A percentile compares a stretch with the other conserved stretches of the same genome.
phyloP scores from a whole-genome alignment of 768 basidiomycete species.

The Phanerodontia chrysosporium region DNA sequence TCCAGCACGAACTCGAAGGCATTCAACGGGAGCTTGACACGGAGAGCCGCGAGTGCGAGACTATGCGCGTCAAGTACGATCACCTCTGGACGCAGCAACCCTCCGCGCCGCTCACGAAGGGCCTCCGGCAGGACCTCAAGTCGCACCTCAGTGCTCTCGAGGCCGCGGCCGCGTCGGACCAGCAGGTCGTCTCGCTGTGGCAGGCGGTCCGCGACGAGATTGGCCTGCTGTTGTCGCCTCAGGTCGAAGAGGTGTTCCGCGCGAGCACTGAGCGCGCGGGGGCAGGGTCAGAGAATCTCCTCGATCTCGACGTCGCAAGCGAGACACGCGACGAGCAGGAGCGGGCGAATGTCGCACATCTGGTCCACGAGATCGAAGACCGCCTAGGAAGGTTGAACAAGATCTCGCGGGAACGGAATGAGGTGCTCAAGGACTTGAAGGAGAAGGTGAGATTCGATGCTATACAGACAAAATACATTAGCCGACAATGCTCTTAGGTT shows the following conservation, averaged over 20 bases:
- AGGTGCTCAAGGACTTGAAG: constrained; percentile 90
- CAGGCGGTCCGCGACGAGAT: constrained; percentile 64
- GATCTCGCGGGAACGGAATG: constrained; percentile 79
- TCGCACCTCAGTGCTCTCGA: constrained; percentile 66
- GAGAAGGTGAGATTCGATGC: constrained; percentile 65
- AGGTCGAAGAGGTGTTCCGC: constrained; percentile 60
- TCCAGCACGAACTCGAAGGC: constrained; percentile 56
- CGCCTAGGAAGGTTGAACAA: constrained; percentile 72
- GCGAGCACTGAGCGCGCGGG: constrained; percentile 42
- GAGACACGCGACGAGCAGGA: constrained; percentile 63
- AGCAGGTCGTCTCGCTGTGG: constrained; percentile 73
- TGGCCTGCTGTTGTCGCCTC: constrained; percentile 50
- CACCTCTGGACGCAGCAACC: constrained; percentile 87
- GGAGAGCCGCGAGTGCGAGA: constrained; percentile 86
- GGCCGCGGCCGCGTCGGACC: constrained; percentile 75
- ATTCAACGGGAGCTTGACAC: constrained; percentile 66
- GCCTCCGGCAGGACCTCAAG: constrained; percentile 74
- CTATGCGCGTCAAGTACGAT: constrained; percentile 81
- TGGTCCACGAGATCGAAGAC: constrained; percentile 76
- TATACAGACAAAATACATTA: too few species aligned
- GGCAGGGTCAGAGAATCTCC: constrained; percentile 38
- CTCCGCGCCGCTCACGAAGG: constrained; percentile 66
- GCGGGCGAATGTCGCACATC: constrained; percentile 57
- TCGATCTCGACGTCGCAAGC: constrained; percentile 71
- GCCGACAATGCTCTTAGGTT: constrained; percentile 46